These are phyloP conservation scores for Linderniella brevidens DNA, from an alignment of 257 asterid species.

Conservation along the genomic window DNA sequence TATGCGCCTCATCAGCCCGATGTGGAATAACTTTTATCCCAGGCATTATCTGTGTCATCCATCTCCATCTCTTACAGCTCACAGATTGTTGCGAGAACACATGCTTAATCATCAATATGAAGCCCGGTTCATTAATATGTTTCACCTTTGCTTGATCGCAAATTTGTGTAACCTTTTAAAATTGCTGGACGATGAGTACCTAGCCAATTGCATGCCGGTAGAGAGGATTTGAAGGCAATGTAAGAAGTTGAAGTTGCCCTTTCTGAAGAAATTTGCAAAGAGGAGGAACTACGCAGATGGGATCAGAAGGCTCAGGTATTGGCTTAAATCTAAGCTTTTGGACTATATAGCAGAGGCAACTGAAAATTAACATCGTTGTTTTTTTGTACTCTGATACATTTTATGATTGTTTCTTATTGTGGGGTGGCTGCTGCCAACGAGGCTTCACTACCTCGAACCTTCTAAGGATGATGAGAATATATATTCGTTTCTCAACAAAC, in stretches of 20 bases:
- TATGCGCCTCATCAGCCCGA: constrained; percentile 45
- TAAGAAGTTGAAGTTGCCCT: constrained; percentile 94
- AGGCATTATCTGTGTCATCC: constrained; percentile 58
- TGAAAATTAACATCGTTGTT: no score
- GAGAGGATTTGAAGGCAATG: constrained; percentile 84
- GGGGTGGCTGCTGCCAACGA: no score
- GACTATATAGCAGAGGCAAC: no score
- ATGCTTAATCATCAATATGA: constrained; percentile 13
- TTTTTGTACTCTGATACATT: no score
- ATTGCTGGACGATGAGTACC: constrained; percentile 84
- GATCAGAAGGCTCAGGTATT: constrained; percentile 57
- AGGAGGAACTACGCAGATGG: constrained; percentile 50
- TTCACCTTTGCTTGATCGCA: constrained; percentile 7
- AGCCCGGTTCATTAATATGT: constrained; percentile 8
- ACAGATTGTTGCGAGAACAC: constrained; percentile 86
- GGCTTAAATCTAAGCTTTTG: no score
- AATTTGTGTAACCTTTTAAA: constrained; percentile 4
- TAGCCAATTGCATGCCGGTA: constrained; percentile 87
- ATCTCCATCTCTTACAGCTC: constrained; percentile 91
- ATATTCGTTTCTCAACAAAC: no score
- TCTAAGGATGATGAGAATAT: no score
- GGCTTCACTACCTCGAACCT: no score
- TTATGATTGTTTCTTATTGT: no score
- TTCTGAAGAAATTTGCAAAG: constrained; percentile 60
- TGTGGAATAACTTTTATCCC: no score